A percentile compares a stretch with the other conserved stretches of the same genome.
Evolutionary conservation across 805 yeast species (phyloP).

Genomic region (Gaillardinia entomophila): DNA sequence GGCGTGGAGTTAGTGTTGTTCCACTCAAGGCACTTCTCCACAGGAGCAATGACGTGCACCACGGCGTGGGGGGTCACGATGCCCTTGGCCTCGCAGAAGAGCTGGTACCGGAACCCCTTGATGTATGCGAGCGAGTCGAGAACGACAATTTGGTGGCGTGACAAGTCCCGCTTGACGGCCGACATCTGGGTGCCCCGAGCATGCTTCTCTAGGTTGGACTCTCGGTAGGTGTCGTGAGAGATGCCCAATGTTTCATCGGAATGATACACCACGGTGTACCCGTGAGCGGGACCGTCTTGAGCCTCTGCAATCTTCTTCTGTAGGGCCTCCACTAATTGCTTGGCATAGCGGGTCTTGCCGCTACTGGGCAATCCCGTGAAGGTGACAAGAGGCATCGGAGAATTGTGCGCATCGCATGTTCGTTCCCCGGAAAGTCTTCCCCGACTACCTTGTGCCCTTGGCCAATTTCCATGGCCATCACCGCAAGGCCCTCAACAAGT

Average conservation of each 20-base stretch:
- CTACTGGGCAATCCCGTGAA: constrained; percentile 82
- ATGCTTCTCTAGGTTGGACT: constrained; percentile 71
- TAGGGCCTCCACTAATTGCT: constrained; percentile 44
- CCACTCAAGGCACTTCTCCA: constrained; percentile 58
- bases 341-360: constrained; percentile 78
- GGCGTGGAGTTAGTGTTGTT: constrained; percentile 36
- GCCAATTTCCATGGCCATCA: constrained; percentile 93
- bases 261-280: constrained; percentile 60
- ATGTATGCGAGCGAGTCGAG: constrained; percentile 85
- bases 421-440: constrained; percentile 67
- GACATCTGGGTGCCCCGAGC: constrained; percentile 82
- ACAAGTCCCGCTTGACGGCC: constrained; percentile 78
- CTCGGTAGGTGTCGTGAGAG: constrained; percentile 58
- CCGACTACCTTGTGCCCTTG: constrained; percentile 60
- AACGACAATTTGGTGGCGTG: constrained; percentile 66
- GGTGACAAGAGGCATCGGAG: constrained; percentile 73
- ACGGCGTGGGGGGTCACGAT: constrained; percentile 77
- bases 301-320: constrained; percentile 38
- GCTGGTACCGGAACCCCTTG: constrained; percentile 91
- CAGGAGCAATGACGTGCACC: constrained; percentile 69
- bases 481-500: constrained; percentile 62
- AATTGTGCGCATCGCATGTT: constrained; percentile 34
- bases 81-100: constrained; percentile 89
- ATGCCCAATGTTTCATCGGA: constrained; percentile 77
- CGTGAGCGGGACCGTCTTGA: constrained; percentile 44